Conservation (phyloP, 768 basidiomycete species). For the Lentinula aciculospora region DNA sequence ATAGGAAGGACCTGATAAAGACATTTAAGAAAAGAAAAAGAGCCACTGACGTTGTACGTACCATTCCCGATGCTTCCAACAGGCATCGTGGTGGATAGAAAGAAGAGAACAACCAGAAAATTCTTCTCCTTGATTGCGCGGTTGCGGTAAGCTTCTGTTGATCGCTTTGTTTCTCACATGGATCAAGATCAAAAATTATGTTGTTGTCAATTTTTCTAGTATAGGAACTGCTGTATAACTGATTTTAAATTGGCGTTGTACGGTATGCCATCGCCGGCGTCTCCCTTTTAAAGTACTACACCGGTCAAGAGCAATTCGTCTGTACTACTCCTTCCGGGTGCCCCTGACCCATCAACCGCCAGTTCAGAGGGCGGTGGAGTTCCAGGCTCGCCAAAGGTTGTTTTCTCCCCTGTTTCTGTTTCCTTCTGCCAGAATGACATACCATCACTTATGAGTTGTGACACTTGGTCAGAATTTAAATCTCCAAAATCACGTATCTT, state of each 20-base stretch:
- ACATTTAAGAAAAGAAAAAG: slow-evolving; percentile 9
- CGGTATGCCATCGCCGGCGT: background rate
- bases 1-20: slow-evolving; percentile 57
- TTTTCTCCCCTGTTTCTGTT: slow-evolving; percentile 1
- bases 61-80: slow-evolving; percentile 22
- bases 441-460: slow-evolving; percentile 40
- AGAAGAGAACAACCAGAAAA: background rate
- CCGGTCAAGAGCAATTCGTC: background rate
- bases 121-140: background rate
- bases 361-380: background rate
- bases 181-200: background rate
- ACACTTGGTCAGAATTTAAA: slow-evolving; percentile 42
- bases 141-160: background rate
- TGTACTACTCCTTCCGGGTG: background rate
- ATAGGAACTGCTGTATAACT: background rate
- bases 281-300: background rate
- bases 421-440: slow-evolving; percentile 41
- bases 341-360: background rate
- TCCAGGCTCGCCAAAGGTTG: background rate
- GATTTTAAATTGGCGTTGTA: background rate
- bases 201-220: too few relatives aligned
- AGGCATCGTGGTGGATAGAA: slow-evolving; percentile 3
- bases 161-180: background rate
- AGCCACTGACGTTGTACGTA: slow-evolving; percentile 20
- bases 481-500: slow-evolving; percentile 36